These are phyloP conservation scores for Clavariopsis aquatica DNA, from an alignment of 495 filamentous ascomycete genomes.

Conservation along the genomic window DNA sequence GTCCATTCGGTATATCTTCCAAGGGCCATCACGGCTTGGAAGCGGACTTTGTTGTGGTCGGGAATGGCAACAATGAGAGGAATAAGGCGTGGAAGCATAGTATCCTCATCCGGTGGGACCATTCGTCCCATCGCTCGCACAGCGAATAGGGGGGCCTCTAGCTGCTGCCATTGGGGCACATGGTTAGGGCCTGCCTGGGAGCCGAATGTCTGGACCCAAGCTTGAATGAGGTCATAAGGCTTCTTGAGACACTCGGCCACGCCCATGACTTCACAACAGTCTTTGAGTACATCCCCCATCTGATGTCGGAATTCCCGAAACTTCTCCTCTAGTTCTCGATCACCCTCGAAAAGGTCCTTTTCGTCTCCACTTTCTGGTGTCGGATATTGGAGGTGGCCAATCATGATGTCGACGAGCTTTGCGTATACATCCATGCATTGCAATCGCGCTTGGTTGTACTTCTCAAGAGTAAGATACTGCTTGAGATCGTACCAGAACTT, in stretches of 20 bases:
- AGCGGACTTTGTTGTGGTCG: conserved; percentile 91
- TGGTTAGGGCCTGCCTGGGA: conserved; percentile 66
- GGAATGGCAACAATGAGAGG: conserved; percentile 91
- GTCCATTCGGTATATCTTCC: conserved; percentile 99
- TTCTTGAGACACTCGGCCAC: conserved; percentile 87
- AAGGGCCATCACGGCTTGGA: conserved; percentile 95
- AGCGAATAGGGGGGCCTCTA: conserved; percentile 93
- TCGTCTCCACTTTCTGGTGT: conserved; percentile 70
- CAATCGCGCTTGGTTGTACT: conserved; percentile 77
- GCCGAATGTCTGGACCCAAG: conserved; percentile 82
- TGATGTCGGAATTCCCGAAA: conserved; percentile 94
- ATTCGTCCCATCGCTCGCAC: conserved; percentile 97
- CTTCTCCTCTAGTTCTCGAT: conserved; percentile 93
- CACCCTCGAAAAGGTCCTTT: conserved; percentile 88
- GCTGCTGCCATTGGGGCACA: conserved; percentile 94
- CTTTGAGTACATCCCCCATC: conserved; percentile 98
- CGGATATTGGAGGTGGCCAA: conserved; percentile 88
- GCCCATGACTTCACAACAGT: conserved; percentile 93
- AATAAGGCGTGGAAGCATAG: conserved; percentile 85
- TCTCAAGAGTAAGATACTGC: conserved; percentile 87
- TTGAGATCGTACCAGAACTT: conserved; percentile 99
- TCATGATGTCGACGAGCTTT: conserved; percentile 87
- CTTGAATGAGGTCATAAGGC: conserved; percentile 76
- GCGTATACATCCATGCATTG: conserved; percentile 77
- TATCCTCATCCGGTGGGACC: conserved; percentile 84